Conservation (phyloP, 1,284 basidiomycete genomes). For the Inonotus hispidus region DNA sequence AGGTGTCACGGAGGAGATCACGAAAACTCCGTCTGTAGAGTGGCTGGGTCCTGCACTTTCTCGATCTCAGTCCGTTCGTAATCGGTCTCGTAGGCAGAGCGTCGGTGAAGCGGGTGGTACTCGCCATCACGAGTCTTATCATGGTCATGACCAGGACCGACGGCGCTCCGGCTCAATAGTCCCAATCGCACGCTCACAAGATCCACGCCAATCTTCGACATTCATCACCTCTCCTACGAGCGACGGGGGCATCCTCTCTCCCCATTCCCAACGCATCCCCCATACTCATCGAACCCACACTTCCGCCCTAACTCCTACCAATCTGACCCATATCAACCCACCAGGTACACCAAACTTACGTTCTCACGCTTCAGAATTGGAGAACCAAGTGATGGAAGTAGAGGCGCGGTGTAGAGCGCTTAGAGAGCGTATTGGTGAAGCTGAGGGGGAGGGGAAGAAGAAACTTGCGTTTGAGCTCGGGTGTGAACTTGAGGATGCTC, state of each 20-base stretch:
- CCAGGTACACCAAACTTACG: neutral
- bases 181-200: neutral
- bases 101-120: neutral
- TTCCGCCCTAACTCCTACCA: neutral
- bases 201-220: neutral
- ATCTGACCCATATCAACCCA: too few relatives aligned
- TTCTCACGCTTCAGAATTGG: neutral
- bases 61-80: neutral
- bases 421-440: neutral
- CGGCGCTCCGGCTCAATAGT: neutral
- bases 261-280: neutral
- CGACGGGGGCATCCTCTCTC: constrained; percentile 4
- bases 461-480: constrained; percentile 8
- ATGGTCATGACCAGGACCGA: neutral
- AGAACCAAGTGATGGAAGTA: constrained; percentile 8
- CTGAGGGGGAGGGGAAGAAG: neutral
- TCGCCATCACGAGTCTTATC: too few relatives aligned
- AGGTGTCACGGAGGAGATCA: neutral
- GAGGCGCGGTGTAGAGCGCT: constrained; percentile 2
- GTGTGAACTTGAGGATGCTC: constrained; percentile 4
- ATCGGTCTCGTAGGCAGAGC: neutral
- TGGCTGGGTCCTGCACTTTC: neutral
- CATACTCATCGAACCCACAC: neutral
- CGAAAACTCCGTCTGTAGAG: neutral
- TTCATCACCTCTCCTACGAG: neutral